phyloP scores from a whole-genome alignment of 495 filamentous ascomycete genomes.

The Aspergillus kassunensis region DNA sequence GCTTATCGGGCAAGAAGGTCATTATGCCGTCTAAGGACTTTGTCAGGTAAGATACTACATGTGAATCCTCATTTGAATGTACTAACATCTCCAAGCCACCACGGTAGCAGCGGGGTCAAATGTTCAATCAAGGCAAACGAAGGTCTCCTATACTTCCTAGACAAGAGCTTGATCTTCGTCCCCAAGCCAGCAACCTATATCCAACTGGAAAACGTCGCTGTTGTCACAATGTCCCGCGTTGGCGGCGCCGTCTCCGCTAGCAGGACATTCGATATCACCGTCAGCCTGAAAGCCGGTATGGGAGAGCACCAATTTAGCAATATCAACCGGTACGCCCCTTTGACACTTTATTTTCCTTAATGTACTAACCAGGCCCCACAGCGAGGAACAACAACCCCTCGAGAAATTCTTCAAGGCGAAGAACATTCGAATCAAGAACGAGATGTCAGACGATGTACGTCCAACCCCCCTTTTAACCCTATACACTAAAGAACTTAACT shows the following conservation, averaged over 20 bases:
- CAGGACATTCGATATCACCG: constrained; percentile 94
- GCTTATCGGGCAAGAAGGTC: constrained; percentile 89
- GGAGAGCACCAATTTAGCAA: constrained; percentile 96
- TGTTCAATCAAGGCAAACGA: constrained; percentile 99
- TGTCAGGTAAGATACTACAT: constrained; percentile 46
- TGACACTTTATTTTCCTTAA: too few relatives aligned
- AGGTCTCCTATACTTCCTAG: constrained; percentile 92
- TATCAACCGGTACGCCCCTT: constrained; percentile 72
- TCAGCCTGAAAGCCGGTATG: constrained; percentile 72
- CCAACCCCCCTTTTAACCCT: not conserved
- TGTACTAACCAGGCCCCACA: constrained; percentile 27
- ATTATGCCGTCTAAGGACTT: constrained; percentile 93
- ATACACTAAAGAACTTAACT: constrained; percentile 1
- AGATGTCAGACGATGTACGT: constrained; percentile 71
- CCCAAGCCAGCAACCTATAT: constrained; percentile 98
- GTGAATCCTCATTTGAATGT: not conserved
- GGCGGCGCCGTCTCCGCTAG: constrained; percentile 90
- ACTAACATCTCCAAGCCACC: constrained; percentile 54
- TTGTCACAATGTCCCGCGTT: constrained; percentile 93
- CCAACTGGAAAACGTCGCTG: constrained; percentile 80
- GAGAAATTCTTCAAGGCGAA: constrained; percentile 96
- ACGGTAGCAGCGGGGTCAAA: constrained; percentile 92
- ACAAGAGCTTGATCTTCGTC: constrained; percentile 98
- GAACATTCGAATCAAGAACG: constrained; percentile 92
- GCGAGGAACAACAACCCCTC: constrained; percentile 90